A percentile compares a stretch with the other conserved stretches of the same genome.
Evolutionary conservation across 169 alveolate species (phyloP).

Genomic region (Plasmodium falciparum): DNA sequence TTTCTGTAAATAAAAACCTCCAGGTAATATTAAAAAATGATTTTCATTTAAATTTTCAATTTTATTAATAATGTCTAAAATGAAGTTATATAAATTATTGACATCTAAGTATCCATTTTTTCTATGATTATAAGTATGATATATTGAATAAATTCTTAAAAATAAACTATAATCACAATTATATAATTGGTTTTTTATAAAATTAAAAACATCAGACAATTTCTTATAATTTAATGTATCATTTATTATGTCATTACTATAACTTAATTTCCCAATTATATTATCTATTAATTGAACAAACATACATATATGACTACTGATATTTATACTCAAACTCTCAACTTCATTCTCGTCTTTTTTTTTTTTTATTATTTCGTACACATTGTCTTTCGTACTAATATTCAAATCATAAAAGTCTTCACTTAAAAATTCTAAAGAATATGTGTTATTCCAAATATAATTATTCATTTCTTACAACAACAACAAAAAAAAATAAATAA

Average conservation of each 20-base stretch:
- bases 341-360: conserved; percentile 65
- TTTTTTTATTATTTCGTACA: conserved; percentile 47
- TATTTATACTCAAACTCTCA: conserved; percentile 57
- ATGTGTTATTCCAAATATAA: conserved; percentile 71
- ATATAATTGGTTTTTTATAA: conserved; percentile 55
- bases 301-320: conserved; percentile 72
- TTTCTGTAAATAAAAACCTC: conserved; percentile 70
- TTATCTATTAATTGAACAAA: conserved; percentile 65
- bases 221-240: conserved; percentile 66
- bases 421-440: conserved; percentile 61
- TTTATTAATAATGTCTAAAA: conserved; percentile 65
- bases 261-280: conserved; percentile 45
- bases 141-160: conserved; percentile 64
- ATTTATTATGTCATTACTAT: conserved; percentile 41
- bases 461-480: conserved; percentile 22
- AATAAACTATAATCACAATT: conserved; percentile 76
- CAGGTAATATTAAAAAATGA: conserved; percentile 71
- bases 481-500: neutral
- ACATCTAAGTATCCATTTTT: conserved; percentile 75
- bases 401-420: conserved; percentile 70
- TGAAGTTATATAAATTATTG: conserved; percentile 48
- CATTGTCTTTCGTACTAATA: conserved; percentile 72
- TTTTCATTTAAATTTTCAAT: conserved; percentile 72
- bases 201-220: conserved; percentile 42
- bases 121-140: conserved; percentile 72